Evolutionary conservation across 2,329 filamentous ascomycete species (phyloP).

Genomic region (Emergomyces africanus): DNA sequence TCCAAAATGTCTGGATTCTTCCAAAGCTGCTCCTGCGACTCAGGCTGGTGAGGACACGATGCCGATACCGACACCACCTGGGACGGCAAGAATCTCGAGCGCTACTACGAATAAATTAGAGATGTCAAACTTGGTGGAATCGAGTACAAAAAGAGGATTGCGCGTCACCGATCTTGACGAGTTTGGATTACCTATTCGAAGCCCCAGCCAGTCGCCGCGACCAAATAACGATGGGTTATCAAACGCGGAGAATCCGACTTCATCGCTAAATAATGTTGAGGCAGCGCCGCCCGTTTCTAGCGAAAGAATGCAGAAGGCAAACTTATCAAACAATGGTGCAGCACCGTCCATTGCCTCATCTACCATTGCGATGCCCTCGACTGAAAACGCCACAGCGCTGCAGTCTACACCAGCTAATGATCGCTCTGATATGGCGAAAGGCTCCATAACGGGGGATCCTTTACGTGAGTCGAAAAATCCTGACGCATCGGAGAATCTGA

Average conservation of each 20-base stretch:
- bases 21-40: background rate
- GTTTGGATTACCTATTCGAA: constrained; percentile 28
- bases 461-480: background rate
- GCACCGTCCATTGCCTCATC: background rate
- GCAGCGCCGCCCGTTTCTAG: background rate
- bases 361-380: background rate
- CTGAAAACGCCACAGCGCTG: background rate
- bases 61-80: background rate
- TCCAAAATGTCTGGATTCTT: background rate
- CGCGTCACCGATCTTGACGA: constrained; percentile 18
- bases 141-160: background rate
- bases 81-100: background rate
- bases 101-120: background rate
- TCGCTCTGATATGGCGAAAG: background rate
- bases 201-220: constrained; percentile 2
- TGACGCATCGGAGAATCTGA: background rate
- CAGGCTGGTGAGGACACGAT: background rate
- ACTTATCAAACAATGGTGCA: background rate
- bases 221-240: background rate
- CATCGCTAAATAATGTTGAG: background rate
- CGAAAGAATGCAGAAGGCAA: background rate
- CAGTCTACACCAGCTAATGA: background rate
- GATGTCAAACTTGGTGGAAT: background rate
- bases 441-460: too few species aligned
- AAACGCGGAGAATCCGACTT: background rate